Base-by-base conservation (phyloP, 768 basidiomycete species). In the Naganishia randhawae region DNA sequence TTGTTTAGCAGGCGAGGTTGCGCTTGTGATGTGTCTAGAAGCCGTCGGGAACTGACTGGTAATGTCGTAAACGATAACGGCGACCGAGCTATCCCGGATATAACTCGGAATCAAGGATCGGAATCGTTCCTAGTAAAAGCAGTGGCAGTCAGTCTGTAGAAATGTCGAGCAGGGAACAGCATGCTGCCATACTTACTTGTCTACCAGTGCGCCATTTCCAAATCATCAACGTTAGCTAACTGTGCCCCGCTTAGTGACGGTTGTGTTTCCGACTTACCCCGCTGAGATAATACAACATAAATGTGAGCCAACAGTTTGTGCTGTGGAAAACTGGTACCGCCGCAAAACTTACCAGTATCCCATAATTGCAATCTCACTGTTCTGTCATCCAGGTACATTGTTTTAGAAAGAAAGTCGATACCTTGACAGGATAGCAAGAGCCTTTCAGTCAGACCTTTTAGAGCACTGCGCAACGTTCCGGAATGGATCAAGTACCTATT, bases 381-480 rank as follows among this genome's bases (percentile, higher is more conserved):
- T 75, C 96, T 85, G 82, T 99, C 96, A 78, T 99, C 96, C 67
- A 98, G 85, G 81, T 99, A 99, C 92, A 99, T 95, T 0, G 96
- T 98, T 84, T 99, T 99, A 83, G 92, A 95, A 81, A 99, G 83
- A 80, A 99, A 99, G 83, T 99, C 96, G 81, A 99, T 99, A 67
- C 95, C 57, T 61, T 31, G 17, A 22, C 17, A 41, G 25, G 22
- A 35, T 16, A 19, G 25, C 25, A 14, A 61, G 22, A 42, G 1
- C 25, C 13, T 17, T n/a, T 27, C 6, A 17, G 5, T 33, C 37
- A 61, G 10, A 19, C 27, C 19, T 53, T 39, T 68, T 10, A 9
- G 53, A 53, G 3, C 11, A 33, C n/a, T 16, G 27, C 45, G 35
- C 8, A 39, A 17, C 27, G 35, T 19, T 1, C 14, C 31, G 27